phyloP scores from a whole-genome alignment of 768 basidiomycete species.

The Collybia sordida region DNA sequence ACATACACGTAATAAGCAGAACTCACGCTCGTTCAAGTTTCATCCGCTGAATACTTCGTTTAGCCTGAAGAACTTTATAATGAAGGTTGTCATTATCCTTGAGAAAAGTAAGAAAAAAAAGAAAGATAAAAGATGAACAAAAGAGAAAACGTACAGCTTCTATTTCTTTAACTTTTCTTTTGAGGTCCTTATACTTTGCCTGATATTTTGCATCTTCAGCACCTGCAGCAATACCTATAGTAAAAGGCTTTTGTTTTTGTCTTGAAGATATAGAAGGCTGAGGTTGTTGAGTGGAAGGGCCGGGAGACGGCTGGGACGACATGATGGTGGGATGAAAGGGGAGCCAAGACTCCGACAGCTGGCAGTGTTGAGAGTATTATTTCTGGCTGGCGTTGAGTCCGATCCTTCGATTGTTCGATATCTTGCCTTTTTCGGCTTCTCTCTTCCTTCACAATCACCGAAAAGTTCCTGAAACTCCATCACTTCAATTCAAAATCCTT shows the following conservation, averaged over 20 bases:
- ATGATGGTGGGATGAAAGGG: conserved; percentile 52
- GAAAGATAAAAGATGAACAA: conserved; percentile 7
- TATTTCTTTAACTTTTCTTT: conserved; percentile 85
- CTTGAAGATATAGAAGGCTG: conserved; percentile 26
- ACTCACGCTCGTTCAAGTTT: conserved; percentile 88
- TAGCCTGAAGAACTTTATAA: conserved; percentile 76
- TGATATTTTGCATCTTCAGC: conserved; percentile 88
- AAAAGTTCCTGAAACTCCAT: conserved; percentile 3
- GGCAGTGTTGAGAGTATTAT: conserved; percentile 30
- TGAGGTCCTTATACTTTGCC: conserved; percentile 85
- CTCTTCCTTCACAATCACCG: conserved; percentile 14
- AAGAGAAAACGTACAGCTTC: conserved; percentile 57
- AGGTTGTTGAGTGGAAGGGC: conserved; percentile 31
- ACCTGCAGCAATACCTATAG: conserved; percentile 70
- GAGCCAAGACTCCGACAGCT: conserved; percentile 34
- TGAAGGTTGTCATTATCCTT: conserved; percentile 90
- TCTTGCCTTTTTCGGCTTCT: conserved; percentile 36
- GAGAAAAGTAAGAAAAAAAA: conserved; percentile 16
- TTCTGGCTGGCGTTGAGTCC: conserved; percentile 33
- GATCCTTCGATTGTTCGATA: conserved; percentile 33
- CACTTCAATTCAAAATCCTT: background rate
- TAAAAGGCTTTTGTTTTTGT: conserved; percentile 48
- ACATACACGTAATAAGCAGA: conserved; percentile 17
- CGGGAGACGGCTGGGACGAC: conserved; percentile 64
- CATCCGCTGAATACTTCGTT: conserved; percentile 82